phyloP scores from a whole-genome alignment of 2,329 filamentous ascomycete species.

The Alternaria triticina region DNA sequence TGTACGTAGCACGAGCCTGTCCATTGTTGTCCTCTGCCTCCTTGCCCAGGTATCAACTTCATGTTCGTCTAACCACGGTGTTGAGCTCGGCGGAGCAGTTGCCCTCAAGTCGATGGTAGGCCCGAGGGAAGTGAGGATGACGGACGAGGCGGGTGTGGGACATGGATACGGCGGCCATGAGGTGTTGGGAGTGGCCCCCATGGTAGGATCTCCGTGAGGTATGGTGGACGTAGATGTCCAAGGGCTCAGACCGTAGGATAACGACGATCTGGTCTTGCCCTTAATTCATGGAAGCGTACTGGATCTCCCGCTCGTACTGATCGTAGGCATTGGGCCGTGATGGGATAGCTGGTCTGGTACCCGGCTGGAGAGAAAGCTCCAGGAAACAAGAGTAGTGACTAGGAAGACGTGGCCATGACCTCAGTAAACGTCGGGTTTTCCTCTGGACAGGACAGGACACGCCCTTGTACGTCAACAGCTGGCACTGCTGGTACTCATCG shows the following conservation, averaged over 20 bases:
- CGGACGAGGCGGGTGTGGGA: not conserved
- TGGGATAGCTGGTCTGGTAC: not conserved
- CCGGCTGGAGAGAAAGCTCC: not conserved
- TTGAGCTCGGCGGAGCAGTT: not conserved
- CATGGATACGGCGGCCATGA: not conserved
- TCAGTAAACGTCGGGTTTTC: not conserved
- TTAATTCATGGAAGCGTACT: not conserved
- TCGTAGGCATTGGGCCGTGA: not conserved
- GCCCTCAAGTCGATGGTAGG: not conserved
- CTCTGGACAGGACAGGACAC: not conserved
- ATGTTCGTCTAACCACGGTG: not conserved
- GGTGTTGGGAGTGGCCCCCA: not conserved
- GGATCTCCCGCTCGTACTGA: not conserved
- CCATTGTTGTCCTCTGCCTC: not conserved
- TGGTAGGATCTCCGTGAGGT: not conserved
- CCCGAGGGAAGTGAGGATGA: not conserved
- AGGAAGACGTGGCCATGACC: not conserved
- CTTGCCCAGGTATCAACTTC: not conserved
- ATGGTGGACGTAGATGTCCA: not conserved
- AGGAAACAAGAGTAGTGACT: not conserved
- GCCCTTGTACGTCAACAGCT: not conserved
- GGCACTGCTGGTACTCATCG: not conserved
- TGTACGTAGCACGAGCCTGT: not conserved
- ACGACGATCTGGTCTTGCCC: not conserved
- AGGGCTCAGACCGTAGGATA: not conserved